Percentiles rank a stretch among this genome's conserved stretches.
These are phyloP conservation scores for Phytopythium aichiense DNA, from an alignment of 352 stramenopile species.

Conservation along the genomic window DNA sequence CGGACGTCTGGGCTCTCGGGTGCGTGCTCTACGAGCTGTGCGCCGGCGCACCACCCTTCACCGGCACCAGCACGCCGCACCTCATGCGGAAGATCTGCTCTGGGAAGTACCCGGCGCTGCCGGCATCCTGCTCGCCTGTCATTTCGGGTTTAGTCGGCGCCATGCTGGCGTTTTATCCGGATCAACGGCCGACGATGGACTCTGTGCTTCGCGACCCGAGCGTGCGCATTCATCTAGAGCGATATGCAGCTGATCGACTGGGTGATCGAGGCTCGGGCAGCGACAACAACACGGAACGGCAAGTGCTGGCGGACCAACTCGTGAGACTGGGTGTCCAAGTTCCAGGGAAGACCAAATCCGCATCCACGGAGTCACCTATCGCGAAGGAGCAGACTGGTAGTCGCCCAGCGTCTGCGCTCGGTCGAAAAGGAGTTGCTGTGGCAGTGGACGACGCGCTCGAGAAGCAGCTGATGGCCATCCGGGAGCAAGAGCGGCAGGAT, in stretches of 20 bases:
- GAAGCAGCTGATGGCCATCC: conserved; percentile 11
- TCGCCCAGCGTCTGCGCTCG: background rate
- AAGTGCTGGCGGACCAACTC: conserved; percentile 25
- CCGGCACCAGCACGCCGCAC: conserved; percentile 32
- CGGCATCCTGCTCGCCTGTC: conserved; percentile 20
- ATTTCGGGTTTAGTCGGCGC: conserved; percentile 26
- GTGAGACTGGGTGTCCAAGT: conserved; percentile 16
- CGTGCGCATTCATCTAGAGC: conserved; percentile 23
- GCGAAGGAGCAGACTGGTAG: background rate
- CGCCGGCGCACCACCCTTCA: conserved; percentile 58
- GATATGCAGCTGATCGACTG: conserved; percentile 29
- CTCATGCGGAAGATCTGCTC: conserved; percentile 60
- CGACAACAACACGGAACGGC: conserved; percentile 9
- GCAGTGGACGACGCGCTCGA: conserved; percentile 7
- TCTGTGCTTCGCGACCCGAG: conserved; percentile 28
- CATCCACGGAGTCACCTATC: background rate
- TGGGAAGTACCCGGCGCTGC: conserved; percentile 24
- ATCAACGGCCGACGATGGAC: conserved; percentile 25
- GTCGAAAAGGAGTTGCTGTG: background rate
- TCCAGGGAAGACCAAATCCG: background rate
- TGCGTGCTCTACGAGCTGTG: conserved; percentile 86
- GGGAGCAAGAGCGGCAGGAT: conserved; percentile 36
- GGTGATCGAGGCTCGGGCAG: background rate
- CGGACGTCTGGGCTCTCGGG: conserved; percentile 88
- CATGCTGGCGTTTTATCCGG: conserved; percentile 35